These are phyloP conservation scores for Podaxis pistillaris DNA, from an alignment of 768 basidiomycete species.

Conservation along the genomic window DNA sequence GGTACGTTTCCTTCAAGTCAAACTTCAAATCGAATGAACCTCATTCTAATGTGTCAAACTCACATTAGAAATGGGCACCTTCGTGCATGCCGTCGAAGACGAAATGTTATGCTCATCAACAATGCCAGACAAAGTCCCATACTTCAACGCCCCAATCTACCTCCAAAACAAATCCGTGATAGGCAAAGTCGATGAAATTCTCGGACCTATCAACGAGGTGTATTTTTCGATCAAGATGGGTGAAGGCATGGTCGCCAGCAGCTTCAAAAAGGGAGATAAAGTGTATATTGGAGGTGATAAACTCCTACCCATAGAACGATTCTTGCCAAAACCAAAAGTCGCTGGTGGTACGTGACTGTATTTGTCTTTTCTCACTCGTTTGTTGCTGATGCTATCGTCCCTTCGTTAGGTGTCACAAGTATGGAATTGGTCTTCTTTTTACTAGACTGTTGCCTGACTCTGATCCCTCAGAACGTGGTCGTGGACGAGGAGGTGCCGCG, in stretches of 20 bases:
- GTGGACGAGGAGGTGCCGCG: conserved; percentile 37
- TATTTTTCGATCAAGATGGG: conserved; percentile 98
- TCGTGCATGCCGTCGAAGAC: conserved; percentile 94
- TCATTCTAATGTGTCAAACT: conserved; percentile 5
- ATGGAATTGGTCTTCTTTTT: conserved; percentile 23
- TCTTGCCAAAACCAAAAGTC: conserved; percentile 93
- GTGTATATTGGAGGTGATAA: conserved; percentile 98
- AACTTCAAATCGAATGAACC: background rate
- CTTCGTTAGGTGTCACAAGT: conserved; percentile 48
- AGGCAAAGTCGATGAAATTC: conserved; percentile 97
- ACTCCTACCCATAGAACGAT: conserved; percentile 92
- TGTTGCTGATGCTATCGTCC: background rate
- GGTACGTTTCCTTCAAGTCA: conserved; percentile 39
- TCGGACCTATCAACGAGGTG: conserved; percentile 99
- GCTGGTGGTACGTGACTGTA: conserved; percentile 50
- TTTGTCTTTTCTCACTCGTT: conserved; percentile 14
- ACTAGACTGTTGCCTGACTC: conserved; percentile 18
- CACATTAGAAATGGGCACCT: conserved; percentile 80
- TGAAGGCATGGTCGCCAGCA: conserved; percentile 91
- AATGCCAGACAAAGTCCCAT: conserved; percentile 89
- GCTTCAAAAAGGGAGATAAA: conserved; percentile 97
- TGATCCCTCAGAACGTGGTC: conserved; percentile 36
- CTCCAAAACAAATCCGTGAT: conserved; percentile 94
- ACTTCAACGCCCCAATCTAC: conserved; percentile 99
- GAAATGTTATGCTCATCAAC: conserved; percentile 95